A percentile compares a stretch with the other conserved stretches of the same genome.
phyloP scores from a whole-genome alignment of 768 basidiomycete genomes.

The Fomitopsis pulvina region DNA sequence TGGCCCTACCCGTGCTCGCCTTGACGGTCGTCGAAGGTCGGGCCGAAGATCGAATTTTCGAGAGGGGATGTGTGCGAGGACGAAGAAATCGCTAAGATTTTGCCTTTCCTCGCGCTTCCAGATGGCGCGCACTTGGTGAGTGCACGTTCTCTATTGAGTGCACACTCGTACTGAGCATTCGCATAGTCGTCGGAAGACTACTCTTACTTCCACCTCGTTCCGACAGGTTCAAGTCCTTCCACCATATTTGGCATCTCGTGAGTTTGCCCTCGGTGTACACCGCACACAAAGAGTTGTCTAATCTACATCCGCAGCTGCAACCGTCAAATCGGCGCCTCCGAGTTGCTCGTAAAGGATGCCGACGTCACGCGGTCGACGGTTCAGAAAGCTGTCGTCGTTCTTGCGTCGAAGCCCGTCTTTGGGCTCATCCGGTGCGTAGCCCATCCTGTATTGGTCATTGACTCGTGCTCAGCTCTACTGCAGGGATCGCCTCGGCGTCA shows the following conservation, averaged over 20 bases:
- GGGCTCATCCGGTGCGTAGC: slow-evolving; percentile 76
- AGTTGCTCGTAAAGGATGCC: slow-evolving; percentile 66
- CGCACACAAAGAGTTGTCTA: too few relatives aligned
- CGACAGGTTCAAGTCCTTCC: slow-evolving; percentile 50
- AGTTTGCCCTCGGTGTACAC: too few relatives aligned
- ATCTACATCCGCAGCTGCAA: slow-evolving; percentile 66
- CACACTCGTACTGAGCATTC: slow-evolving; percentile 3
- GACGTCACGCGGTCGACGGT: slow-evolving; percentile 96
- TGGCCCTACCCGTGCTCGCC: neutral
- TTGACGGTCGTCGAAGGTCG: slow-evolving; percentile 47
- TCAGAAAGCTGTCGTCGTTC: slow-evolving; percentile 94
- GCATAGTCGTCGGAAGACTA: slow-evolving; percentile 85
- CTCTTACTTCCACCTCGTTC: slow-evolving; percentile 91
- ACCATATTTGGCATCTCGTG: slow-evolving; percentile 97
- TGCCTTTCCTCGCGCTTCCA: slow-evolving; percentile 94
- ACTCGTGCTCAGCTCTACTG: neutral
- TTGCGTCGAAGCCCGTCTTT: slow-evolving; percentile 86
- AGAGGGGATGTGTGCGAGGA: slow-evolving; percentile 77
- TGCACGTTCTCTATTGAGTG: slow-evolving; percentile 6
- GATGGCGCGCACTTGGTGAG: slow-evolving; percentile 93
- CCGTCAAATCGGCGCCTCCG: slow-evolving; percentile 81
- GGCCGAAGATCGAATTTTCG: slow-evolving; percentile 85
- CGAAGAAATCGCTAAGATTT: slow-evolving; percentile 74
- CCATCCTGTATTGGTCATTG: neutral
- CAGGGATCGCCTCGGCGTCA: slow-evolving; percentile 90